These are phyloP conservation scores for Chalciporus pseudorubinellus DNA, from an alignment of 768 basidiomycete species.

Conservation along the genomic window DNA sequence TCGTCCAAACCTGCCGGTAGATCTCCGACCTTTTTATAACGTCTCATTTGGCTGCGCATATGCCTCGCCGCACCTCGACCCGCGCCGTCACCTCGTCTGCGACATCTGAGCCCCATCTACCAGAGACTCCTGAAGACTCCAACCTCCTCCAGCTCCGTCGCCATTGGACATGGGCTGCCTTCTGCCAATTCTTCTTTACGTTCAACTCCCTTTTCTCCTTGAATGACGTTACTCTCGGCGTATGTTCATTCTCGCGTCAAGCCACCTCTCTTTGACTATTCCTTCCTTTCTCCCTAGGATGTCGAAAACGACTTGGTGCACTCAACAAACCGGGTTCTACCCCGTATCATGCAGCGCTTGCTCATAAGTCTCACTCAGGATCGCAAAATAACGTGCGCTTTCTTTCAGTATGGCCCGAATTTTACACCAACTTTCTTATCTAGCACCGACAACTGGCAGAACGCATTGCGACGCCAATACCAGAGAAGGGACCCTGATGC, in stretches of 20 bases:
- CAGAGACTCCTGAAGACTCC: slow-evolving; percentile 30
- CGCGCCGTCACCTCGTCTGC: slow-evolving; percentile 34
- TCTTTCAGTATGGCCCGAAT: slow-evolving; percentile 10
- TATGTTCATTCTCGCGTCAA: slow-evolving; percentile 33
- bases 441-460: slow-evolving; percentile 78
- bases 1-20: slow-evolving; percentile 26
- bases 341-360: slow-evolving; percentile 73
- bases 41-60: slow-evolving; percentile 38
- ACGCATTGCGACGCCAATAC: slow-evolving; percentile 73
- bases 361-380: slow-evolving; percentile 76
- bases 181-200: slow-evolving; percentile 86
- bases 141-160: slow-evolving; percentile 59
- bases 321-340: slow-evolving; percentile 57
- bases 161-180: slow-evolving; percentile 92
- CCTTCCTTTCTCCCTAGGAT: slow-evolving; percentile 45
- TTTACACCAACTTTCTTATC: slow-evolving; percentile 13
- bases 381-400: slow-evolving; percentile 69
- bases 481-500: slow-evolving; percentile 64
- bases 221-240: slow-evolving; percentile 65
- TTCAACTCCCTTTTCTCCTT: slow-evolving; percentile 73
- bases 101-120: slow-evolving; percentile 29
- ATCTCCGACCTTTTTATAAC: slow-evolving; percentile 40
- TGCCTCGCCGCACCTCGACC: slow-evolving; percentile 57
- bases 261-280: slow-evolving; percentile 1
- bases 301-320: slow-evolving; percentile 73